Evolutionary conservation across 2,329 filamentous ascomycete species (phyloP).

Genomic region (Lachnellula arida): DNA sequence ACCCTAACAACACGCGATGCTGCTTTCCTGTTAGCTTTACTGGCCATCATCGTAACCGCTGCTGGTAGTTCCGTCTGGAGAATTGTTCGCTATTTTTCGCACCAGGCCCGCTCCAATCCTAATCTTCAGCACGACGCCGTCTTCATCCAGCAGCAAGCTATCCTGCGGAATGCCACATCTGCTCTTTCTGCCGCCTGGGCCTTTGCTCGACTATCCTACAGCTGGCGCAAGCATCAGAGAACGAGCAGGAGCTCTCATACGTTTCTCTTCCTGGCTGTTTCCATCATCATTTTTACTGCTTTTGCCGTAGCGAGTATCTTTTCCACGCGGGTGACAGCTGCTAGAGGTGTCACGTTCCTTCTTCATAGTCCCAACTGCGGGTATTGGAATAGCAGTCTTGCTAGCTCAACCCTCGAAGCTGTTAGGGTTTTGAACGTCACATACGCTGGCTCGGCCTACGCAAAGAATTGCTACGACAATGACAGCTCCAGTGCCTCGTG

Average conservation of each 20-base stretch:
- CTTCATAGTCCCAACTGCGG: slow-evolving; percentile 7
- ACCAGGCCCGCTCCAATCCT: slow-evolving; percentile 3
- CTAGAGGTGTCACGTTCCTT: slow-evolving; percentile 3
- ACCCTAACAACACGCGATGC: slow-evolving; percentile 1
- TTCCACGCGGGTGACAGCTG: slow-evolving; percentile 11
- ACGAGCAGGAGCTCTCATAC: not conserved
- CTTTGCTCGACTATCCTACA: slow-evolving; percentile 1
- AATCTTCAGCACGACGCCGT: slow-evolving; percentile 1
- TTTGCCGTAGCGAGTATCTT: slow-evolving; percentile 11
- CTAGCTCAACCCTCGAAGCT: not conserved
- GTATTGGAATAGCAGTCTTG: slow-evolving; percentile 1
- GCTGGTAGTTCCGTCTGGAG: slow-evolving; percentile 1
- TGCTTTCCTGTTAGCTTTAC: slow-evolving; percentile 1
- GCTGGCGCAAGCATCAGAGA: slow-evolving; percentile 5
- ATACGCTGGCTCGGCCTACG: slow-evolving; percentile 3
- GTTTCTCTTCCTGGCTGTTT: not conserved
- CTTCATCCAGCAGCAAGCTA: slow-evolving; percentile 6
- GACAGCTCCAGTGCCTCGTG: not conserved
- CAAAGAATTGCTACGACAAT: slow-evolving; percentile 6
- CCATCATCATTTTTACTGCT: not conserved
- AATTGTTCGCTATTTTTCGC: slow-evolving; percentile 5
- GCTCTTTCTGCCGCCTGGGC: not conserved
- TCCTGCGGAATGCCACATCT: slow-evolving; percentile 5
- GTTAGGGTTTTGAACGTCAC: slow-evolving; percentile 7
- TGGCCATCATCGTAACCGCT: slow-evolving; percentile 6